phyloP scores from a whole-genome alignment of 2,329 filamentous ascomycete species.

The Epichloe uncinata region DNA sequence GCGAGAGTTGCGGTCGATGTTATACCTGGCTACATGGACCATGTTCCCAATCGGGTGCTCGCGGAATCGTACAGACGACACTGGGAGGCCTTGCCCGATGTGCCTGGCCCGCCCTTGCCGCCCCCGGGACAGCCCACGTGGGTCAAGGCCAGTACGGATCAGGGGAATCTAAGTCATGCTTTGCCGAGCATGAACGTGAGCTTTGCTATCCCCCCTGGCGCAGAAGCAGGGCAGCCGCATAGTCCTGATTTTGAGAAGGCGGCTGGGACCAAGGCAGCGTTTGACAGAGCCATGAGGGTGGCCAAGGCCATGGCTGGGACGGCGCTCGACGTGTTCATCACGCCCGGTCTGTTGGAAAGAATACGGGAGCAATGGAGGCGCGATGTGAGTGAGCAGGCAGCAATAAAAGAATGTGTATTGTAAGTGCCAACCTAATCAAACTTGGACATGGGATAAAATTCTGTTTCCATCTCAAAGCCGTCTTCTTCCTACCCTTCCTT shows the following conservation, averaged over 20 bases:
- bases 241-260: constrained; percentile 38
- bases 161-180: constrained; percentile 42
- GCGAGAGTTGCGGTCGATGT: constrained; percentile 28
- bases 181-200: constrained; percentile 40
- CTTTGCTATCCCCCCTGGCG: constrained; percentile 34
- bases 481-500: no score
- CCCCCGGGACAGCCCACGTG: constrained; percentile 18
- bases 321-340: constrained; percentile 32
- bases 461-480: no score
- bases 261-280: constrained; percentile 33
- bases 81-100: constrained; percentile 22
- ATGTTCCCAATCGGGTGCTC: constrained; percentile 39
- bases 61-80: constrained; percentile 30
- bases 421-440: no score
- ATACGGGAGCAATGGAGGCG: constrained; percentile 19
- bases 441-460: no score
- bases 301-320: constrained; percentile 35
- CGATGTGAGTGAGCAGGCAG: neutral
- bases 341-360: constrained; percentile 24
- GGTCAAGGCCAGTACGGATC: constrained; percentile 38
- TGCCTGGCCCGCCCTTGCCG: constrained; percentile 17
- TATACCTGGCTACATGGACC: constrained; percentile 35
- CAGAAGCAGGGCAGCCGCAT: constrained; percentile 27
- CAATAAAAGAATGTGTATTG: neutral
- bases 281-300: constrained; percentile 26